Percentiles rank a stretch among this genome's conserved stretches.
phyloP scores from a whole-genome alignment of 2,329 filamentous ascomycete genomes.

The Microcyclosporella mali region DNA sequence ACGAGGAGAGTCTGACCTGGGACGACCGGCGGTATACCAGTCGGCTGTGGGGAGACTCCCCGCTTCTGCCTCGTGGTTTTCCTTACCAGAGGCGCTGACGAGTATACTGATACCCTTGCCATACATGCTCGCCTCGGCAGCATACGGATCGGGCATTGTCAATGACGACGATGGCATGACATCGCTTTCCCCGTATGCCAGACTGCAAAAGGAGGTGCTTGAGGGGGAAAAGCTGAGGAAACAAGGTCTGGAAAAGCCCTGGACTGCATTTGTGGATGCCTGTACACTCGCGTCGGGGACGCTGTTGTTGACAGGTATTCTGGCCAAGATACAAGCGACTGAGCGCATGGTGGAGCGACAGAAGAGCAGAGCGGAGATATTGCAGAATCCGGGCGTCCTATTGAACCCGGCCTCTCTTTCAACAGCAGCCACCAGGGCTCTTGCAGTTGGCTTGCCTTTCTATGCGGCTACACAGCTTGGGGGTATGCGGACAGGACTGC shows the following conservation, averaged over 20 bases:
- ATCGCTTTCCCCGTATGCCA: conserved; percentile 28
- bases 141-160: conserved; percentile 33
- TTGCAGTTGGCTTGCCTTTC: conserved; percentile 43
- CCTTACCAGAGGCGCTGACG: conserved; percentile 44
- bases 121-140: conserved; percentile 43
- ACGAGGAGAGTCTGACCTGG: conserved; percentile 43
- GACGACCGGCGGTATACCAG: conserved; percentile 26
- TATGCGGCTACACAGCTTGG: conserved; percentile 52
- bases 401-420: conserved; percentile 11
- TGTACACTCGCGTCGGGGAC: conserved; percentile 43
- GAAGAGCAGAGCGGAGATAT: conserved; percentile 23
- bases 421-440: conserved; percentile 17
- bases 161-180: conserved; percentile 22
- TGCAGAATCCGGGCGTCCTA: conserved; percentile 8
- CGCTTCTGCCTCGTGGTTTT: conserved; percentile 25
- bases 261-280: conserved; percentile 36
- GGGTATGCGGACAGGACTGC: conserved; percentile 48
- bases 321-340: conserved; percentile 31
- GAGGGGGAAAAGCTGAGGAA: conserved; percentile 12
- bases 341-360: conserved; percentile 26
- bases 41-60: conserved; percentile 15
- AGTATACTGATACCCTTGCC: conserved; percentile 47
- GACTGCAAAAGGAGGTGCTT: conserved; percentile 24
- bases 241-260: conserved; percentile 7
- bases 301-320: conserved; percentile 39